phyloP scores from a whole-genome alignment of 2,329 filamentous ascomycete species.

The Tolypocladium album region DNA sequence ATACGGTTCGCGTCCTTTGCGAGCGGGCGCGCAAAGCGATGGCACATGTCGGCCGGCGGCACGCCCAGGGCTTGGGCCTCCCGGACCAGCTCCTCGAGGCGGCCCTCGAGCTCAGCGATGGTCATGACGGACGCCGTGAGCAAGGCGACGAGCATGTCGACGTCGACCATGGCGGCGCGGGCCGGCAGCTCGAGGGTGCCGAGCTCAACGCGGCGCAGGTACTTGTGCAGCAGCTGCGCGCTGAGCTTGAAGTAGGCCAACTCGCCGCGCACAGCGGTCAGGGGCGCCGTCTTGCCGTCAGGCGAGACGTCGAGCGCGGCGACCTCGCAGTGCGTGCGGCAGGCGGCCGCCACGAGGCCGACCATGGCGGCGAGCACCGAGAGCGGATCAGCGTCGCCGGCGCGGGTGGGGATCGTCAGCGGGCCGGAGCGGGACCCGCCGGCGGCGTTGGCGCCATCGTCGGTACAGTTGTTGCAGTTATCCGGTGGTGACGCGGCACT shows the following conservation, averaged over 20 bases:
- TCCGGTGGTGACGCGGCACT: neutral
- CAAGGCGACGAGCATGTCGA: constrained; percentile 8
- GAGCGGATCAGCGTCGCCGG: constrained; percentile 3
- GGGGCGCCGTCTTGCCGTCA: neutral
- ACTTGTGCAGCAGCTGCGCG: constrained; percentile 8
- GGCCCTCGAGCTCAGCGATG: constrained; percentile 6
- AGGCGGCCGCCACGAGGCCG: constrained; percentile 9
- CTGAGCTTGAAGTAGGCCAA: constrained; percentile 6
- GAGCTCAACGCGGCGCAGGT: constrained; percentile 6
- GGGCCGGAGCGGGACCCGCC: neutral
- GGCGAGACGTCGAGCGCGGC: constrained; percentile 1
- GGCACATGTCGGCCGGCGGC: constrained; percentile 2
- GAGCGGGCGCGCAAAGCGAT: neutral
- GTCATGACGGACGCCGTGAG: constrained; percentile 7
- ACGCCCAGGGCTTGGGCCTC: neutral
- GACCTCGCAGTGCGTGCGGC: constrained; percentile 4
- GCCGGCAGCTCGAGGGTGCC: neutral
- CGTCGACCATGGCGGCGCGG: constrained; percentile 6
- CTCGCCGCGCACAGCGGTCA: neutral
- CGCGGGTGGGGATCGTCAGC: neutral
- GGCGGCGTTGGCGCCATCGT: neutral
- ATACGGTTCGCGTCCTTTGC: constrained; percentile 6
- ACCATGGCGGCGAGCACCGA: constrained; percentile 3
- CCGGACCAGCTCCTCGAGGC: constrained; percentile 2
- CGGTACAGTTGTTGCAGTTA: neutral